Base-by-base conservation (phyloP, 495 filamentous ascomycete species). In the Trichoderma virens region DNA sequence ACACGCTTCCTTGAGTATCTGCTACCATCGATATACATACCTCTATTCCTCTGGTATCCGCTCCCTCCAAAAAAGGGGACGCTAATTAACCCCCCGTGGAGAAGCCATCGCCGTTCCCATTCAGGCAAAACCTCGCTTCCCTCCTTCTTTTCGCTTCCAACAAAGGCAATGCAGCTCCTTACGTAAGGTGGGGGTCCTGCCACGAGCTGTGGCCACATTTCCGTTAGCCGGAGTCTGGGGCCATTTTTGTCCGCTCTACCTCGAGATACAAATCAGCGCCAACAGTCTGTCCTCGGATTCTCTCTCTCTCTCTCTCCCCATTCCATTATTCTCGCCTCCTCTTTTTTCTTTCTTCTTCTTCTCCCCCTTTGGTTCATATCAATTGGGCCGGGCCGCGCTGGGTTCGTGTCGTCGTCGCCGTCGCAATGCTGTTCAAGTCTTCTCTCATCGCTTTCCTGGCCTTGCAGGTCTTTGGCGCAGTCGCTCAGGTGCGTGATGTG, bases 381-480 rank as follows among this genome's bases (percentile, higher is more conserved):
- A 56, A 56, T 56, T 56, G 51, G 45, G 16, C 51, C 51, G 51
- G 25, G 51, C 23, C 23, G 51, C 9, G 51, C 25, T 30, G 18
- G 51, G 51, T 56, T 56, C 51, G 25, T 28, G 31, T 39, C 59
- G 30, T 39, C 56, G 25, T 34, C 54, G 54, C 25, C 61, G 62
- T 47, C 47, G 23, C 41, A 27, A 56, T 64, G 43, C 32, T 54
- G 34, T 59, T 64, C 45, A 25, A 60, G 47, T 45, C 62, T 8
- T 64, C 62, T 25, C n/a, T 64, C 34, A 3, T 64, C 31, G 62
- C 62, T n/a, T 28, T 64, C 25, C 47, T 64, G 47, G 62, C 62
- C 63, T n/a, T 54, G 34, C 30, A 39, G 20, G 32, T 59, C 38
- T 28, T 60, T 6, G 54, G 54, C 27, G 63, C 27, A 7, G 14